Conservation (phyloP, 2,329 filamentous ascomycete genomes). For the Colletotrichum sojae region DNA sequence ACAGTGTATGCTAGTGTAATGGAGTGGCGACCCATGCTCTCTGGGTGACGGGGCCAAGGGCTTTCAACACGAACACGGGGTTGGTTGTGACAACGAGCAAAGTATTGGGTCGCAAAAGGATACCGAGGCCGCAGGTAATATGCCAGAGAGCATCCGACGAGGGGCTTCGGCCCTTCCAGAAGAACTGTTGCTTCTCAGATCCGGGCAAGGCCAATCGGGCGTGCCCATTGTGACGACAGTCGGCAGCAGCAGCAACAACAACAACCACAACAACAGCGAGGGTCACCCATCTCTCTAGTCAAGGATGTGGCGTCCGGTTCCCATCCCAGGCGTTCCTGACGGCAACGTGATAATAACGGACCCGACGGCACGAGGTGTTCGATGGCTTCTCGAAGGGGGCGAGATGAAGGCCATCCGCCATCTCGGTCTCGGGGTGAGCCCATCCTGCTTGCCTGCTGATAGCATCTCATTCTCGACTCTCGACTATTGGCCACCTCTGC, state of each 20-base stretch:
- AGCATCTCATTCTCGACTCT: no score
- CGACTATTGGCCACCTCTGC: background rate
- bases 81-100: slow-evolving; percentile 1
- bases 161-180: slow-evolving; percentile 21
- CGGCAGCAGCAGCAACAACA: slow-evolving; percentile 28
- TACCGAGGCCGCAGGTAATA: background rate
- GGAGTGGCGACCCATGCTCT: slow-evolving; percentile 25
- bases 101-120: background rate
- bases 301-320: slow-evolving; percentile 31
- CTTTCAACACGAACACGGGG: background rate
- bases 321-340: slow-evolving; percentile 29
- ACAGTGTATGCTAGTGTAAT: background rate
- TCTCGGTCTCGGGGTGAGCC: background rate
- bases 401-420: no score
- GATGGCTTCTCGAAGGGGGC: background rate
- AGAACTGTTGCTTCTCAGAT: slow-evolving; percentile 4
- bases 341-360: slow-evolving; percentile 22
- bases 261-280: slow-evolving; percentile 20
- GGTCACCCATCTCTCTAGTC: background rate
- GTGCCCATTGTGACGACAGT: slow-evolving; percentile 2
- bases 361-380: slow-evolving; percentile 23
- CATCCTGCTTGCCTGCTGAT: no score
- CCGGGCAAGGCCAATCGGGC: slow-evolving; percentile 26
- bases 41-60: slow-evolving; percentile 6
- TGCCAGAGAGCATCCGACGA: background rate